Evolutionary conservation across 116 monocot genomes (phyloP), one percentile per base, ranked within the genome.

Genomic region (Phalaenopsis hybrid): DNA sequence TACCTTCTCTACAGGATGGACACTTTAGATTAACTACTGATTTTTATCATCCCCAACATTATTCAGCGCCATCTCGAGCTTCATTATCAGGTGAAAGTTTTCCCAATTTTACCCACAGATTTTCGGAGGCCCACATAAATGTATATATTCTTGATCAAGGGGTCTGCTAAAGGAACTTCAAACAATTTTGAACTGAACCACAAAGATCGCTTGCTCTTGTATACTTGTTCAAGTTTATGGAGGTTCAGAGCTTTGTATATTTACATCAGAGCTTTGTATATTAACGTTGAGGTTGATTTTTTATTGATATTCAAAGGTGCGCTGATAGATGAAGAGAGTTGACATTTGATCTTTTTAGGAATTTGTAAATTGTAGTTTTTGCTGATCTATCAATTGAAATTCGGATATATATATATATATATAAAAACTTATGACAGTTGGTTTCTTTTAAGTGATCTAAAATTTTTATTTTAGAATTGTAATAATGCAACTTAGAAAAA

Each of bases 101-200:
- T 28, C 82, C 83, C 74, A 92, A 89, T 81, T 72, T 83, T 50
- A 70, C 88, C 84, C 55, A 79, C 85, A 74, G 88, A 92, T 89
- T 89, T 83, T 74, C 86, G 92, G 94, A 89, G 92, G 74, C 92
- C 94, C 70, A 57, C 72, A 70, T 88, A 83, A 85, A 25, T 31
- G 18, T 21, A 18, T 69, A 45, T 25, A 17, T 70, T 76, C 25
- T 68, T 70, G 41, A 11, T 44, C n/a, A 63, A 72, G 37, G 65
- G 44, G 21, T 72, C 37, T 69, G 78, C 33, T 78, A 33, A 7
- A 55, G 31, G 13, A 78, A 55, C 51, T 78, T 78, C 21, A 48
- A 16, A 78, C 33, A 17, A 78, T 51, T n/a, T 52, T 57, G 31
- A 72, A 33, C 12, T 34, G 20, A n/a, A 55, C 33, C 23, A 78